phyloP scores from a whole-genome alignment of 2,329 filamentous ascomycete genomes.

The Albophoma yamanashiensis region DNA sequence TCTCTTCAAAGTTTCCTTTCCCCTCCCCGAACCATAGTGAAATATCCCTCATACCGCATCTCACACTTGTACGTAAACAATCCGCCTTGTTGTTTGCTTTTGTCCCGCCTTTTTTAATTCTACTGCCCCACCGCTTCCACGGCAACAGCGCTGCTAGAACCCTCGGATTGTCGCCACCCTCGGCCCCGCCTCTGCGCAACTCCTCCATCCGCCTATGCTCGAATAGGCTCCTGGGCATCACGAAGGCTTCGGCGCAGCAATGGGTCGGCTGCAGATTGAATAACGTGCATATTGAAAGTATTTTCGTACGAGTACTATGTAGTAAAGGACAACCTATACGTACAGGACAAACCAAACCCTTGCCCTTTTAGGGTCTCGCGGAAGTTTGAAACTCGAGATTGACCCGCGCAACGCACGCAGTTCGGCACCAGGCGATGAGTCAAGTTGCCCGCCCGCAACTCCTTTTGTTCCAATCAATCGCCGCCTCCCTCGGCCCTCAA shows the following conservation, averaged over 20 bases:
- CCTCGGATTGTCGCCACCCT: background rate
- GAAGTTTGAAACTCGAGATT: background rate
- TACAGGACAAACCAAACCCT: background rate
- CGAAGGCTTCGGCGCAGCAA: too few species aligned
- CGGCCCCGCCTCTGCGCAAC: background rate
- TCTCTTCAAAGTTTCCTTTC: background rate
- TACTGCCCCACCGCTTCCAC: constrained; percentile 7
- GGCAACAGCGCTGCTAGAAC: constrained; percentile 7
- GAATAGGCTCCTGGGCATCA: background rate
- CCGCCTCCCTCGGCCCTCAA: background rate
- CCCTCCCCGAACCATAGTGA: background rate
- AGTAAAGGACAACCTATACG: background rate
- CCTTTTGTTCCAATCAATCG: background rate
- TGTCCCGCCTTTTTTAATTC: constrained; percentile 2
- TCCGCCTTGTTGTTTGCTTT: background rate
- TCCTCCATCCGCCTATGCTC: background rate
- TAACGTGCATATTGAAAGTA: background rate
- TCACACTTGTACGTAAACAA: background rate
- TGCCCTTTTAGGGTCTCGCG: background rate
- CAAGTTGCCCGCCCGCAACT: background rate
- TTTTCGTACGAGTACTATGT: background rate
- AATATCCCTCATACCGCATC: background rate
- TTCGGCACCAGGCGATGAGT: background rate
- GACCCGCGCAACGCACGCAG: background rate
- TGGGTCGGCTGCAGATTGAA: background rate